These are phyloP conservation scores for Arxiozyma slooffiae DNA, from an alignment of 1,139 yeast genomes.

Conservation along the genomic window DNA sequence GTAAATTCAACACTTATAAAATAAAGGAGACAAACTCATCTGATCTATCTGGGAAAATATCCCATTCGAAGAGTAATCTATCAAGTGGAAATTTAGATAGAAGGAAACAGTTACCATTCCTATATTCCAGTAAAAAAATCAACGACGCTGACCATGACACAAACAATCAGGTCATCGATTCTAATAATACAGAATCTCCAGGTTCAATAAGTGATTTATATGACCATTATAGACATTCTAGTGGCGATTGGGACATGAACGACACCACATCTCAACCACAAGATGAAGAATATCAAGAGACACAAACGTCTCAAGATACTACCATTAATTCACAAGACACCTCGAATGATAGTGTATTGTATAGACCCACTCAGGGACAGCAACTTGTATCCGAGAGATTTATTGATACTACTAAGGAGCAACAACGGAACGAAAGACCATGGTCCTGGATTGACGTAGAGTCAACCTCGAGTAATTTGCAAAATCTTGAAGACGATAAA, in stretches of 20 bases:
- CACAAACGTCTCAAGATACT: slow-evolving; percentile 8
- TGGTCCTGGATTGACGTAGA: slow-evolving; percentile 3
- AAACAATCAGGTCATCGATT: not conserved
- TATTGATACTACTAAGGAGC: not conserved
- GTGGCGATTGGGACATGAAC: slow-evolving; percentile 16
- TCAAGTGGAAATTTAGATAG: not conserved
- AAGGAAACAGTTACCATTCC: slow-evolving; percentile 2
- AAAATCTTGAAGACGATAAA: not conserved
- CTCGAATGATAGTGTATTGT: slow-evolving; percentile 10
- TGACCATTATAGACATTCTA: slow-evolving; percentile 23
- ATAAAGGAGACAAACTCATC: slow-evolving; percentile 9
- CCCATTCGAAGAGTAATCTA: not conserved
- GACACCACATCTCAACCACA: slow-evolving; percentile 1
- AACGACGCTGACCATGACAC: not conserved
- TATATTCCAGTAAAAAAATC: not conserved
- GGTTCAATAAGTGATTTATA: slow-evolving; percentile 16
- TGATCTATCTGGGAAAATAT: not conserved
- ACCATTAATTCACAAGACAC: slow-evolving; percentile 11
- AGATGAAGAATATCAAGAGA: slow-evolving; percentile 1
- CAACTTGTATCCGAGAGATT: slow-evolving; percentile 6
- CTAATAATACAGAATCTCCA: slow-evolving; percentile 7
- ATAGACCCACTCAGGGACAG: slow-evolving; percentile 5
- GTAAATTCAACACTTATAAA: slow-evolving; percentile 27
- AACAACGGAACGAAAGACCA: slow-evolving; percentile 1
- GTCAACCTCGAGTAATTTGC: not conserved